A percentile compares a stretch with the other conserved stretches of the same genome.
Conservation (phyloP, 2,329 filamentous ascomycete species). For the Huntiella decipiens region DNA sequence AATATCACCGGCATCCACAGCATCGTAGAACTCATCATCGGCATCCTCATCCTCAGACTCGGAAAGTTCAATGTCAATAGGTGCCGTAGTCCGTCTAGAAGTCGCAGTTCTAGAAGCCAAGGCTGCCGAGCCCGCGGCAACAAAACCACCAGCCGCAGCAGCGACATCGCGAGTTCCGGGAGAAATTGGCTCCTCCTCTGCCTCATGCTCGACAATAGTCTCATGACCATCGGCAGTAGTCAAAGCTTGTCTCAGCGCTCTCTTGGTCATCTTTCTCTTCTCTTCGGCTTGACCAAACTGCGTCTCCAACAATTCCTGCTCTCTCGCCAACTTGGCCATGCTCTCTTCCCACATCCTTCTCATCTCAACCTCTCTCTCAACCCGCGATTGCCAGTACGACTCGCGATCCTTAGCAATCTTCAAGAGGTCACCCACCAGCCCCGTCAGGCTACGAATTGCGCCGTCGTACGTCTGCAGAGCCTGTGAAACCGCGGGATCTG, state of each 20-base stretch:
- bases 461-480: slow-evolving; percentile 74
- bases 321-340: slow-evolving; percentile 88
- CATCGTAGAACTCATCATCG: slow-evolving; percentile 92
- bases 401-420: slow-evolving; percentile 90
- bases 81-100: slow-evolving; percentile 1
- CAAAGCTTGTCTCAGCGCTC: slow-evolving; percentile 69
- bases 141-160: not conserved
- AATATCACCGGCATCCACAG: slow-evolving; percentile 81
- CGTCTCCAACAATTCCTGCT: slow-evolving; percentile 80
- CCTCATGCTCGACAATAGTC: slow-evolving; percentile 18
- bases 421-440: slow-evolving; percentile 66
- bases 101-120: not conserved
- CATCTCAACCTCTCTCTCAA: slow-evolving; percentile 81
- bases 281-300: slow-evolving; percentile 76
- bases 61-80: slow-evolving; percentile 29
- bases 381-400: slow-evolving; percentile 86
- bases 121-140: not conserved
- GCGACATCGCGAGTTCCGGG: not conserved
- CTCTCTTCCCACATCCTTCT: slow-evolving; percentile 97
- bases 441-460: slow-evolving; percentile 72
- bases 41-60: slow-evolving; percentile 58
- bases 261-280: slow-evolving; percentile 78
- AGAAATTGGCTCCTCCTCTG: slow-evolving; percentile 14
- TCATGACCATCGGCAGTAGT: slow-evolving; percentile 36
- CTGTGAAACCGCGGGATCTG: slow-evolving; percentile 55